Percentiles rank a stretch among this genome's conserved stretches.
phyloP scores from a whole-genome alignment of 257 asterid species.

The Gentiana dahurica region DNA sequence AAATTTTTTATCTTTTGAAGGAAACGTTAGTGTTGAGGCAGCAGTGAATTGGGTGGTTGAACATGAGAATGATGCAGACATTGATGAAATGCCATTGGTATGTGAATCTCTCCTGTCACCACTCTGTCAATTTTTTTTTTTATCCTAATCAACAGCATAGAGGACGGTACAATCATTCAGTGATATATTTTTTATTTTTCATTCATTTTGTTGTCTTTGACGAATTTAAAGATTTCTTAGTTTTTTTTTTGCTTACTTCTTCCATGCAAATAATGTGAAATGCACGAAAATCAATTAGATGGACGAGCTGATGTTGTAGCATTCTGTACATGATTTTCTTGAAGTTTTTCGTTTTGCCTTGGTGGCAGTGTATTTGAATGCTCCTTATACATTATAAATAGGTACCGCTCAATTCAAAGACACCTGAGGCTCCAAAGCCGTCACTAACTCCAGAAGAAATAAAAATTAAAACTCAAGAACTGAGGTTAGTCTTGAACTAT shows the following conservation, averaged over 20 bases:
- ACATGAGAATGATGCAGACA: constrained; percentile 81
- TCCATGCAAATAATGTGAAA: too few species aligned
- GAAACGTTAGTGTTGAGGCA: constrained; percentile 68
- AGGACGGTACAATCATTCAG: too few species aligned
- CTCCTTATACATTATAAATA: constrained; percentile 14
- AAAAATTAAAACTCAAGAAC: constrained; percentile 56
- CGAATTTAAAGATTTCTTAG: too few species aligned
- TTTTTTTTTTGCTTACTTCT: too few species aligned
- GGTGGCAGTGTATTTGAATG: background rate
- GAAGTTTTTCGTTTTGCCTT: background rate
- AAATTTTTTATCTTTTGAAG: constrained; percentile 28
- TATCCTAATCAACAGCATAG: background rate
- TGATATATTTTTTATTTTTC: too few species aligned
- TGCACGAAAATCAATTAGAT: too few species aligned
- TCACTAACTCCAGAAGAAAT: constrained; percentile 82
- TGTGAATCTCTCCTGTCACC: constrained; percentile 3
- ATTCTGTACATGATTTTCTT: background rate
- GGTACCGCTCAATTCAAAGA: constrained; percentile 58
- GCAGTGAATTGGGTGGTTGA: constrained; percentile 91
- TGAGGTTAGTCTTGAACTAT: constrained; percentile 35
- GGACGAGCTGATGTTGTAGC: background rate
- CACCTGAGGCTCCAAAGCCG: constrained; percentile 52
- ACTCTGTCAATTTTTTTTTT: background rate
- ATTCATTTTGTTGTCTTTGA: too few species aligned
- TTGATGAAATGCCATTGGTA: constrained; percentile 86